These are phyloP conservation scores for Powellomyces hirtus DNA, from an alignment of 192 early-diverging fungal species.

Conservation along the genomic window DNA sequence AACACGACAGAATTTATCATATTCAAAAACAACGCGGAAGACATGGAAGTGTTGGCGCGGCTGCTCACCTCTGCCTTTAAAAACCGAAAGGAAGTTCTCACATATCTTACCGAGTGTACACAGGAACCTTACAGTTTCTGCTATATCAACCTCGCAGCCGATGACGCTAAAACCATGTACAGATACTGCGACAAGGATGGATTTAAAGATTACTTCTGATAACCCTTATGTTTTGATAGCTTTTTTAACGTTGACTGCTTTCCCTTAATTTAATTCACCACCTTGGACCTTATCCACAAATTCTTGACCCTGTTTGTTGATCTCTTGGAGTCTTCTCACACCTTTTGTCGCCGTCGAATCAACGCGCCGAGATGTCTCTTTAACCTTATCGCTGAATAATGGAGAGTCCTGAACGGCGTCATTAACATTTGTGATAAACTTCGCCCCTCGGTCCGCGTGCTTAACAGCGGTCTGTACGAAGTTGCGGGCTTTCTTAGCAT, in stretches of 20 bases:
- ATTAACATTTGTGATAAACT: neutral
- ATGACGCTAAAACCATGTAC: conserved; percentile 1
- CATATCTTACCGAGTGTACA: conserved; percentile 11
- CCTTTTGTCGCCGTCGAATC: too few relatives aligned
- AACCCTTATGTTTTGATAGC: too few relatives aligned
- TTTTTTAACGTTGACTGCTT: too few relatives aligned
- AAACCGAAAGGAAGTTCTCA: conserved; percentile 2
- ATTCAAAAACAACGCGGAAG: conserved; percentile 3
- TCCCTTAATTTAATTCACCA: too few relatives aligned
- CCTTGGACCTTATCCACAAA: conserved; percentile 1
- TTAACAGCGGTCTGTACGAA: neutral
- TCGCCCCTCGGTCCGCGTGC: neutral
- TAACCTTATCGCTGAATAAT: too few relatives aligned
- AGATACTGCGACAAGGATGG: neutral
- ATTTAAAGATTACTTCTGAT: neutral
- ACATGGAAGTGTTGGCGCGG: conserved; percentile 8
- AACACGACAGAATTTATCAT: conserved; percentile 17
- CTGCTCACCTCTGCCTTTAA: neutral
- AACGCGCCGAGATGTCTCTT: too few relatives aligned
- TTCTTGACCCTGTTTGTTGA: too few relatives aligned
- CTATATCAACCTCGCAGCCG: neutral
- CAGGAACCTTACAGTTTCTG: conserved; percentile 8
- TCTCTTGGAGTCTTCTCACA: too few relatives aligned
- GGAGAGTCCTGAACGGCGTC: too few relatives aligned
- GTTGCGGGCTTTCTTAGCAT: neutral